Evolutionary conservation across 352 stramenopile species (phyloP).

Genomic region (Pythium dissotocum): DNA sequence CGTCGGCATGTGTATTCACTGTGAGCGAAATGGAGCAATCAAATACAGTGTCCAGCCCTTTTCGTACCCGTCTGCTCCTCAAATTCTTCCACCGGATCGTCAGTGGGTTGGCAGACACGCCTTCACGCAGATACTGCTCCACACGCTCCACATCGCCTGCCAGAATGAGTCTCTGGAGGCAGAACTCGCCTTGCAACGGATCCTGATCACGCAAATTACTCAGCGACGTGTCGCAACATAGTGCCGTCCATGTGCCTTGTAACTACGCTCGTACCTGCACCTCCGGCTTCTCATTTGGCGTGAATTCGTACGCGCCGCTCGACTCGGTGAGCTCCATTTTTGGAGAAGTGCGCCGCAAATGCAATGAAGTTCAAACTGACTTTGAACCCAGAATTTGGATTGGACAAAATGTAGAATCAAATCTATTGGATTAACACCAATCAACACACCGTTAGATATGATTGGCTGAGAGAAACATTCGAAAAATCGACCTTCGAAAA

Average conservation of each 20-base stretch:
- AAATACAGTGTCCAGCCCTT: not conserved
- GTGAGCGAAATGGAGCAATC: no score
- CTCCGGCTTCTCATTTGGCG: not conserved
- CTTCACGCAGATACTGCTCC: not conserved
- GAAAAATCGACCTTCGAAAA: not conserved
- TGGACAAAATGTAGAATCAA: not conserved
- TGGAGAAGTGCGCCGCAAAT: not conserved
- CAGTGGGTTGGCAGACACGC: not conserved
- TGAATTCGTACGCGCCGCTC: conserved; percentile 1
- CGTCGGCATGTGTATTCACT: no score
- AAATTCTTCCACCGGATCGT: not conserved
- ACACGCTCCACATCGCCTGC: not conserved
- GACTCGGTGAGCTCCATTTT: not conserved
- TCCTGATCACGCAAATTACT: not conserved
- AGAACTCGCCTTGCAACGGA: not conserved
- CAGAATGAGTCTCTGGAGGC: not conserved
- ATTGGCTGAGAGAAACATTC: not conserved
- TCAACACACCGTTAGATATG: not conserved
- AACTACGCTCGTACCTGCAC: not conserved
- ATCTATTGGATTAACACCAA: not conserved
- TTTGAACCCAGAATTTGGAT: not conserved
- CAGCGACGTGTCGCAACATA: no score
- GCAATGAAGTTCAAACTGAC: not conserved
- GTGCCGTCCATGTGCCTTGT: no score
- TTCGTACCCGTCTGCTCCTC: not conserved